phyloP scores from a whole-genome alignment of 441 rosid species.

The Cnidoscolus chayamansa region DNA sequence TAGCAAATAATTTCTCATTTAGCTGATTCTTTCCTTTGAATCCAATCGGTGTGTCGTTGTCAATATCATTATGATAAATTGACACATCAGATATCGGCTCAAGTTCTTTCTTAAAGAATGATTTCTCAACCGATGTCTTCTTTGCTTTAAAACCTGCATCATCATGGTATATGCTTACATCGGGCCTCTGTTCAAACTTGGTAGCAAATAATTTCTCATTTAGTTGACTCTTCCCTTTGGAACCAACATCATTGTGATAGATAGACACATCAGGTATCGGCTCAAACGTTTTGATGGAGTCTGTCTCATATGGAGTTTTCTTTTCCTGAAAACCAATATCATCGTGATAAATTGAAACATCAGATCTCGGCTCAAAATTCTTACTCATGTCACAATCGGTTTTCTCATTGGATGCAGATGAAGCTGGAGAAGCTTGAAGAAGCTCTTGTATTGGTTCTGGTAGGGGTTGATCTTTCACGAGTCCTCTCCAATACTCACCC shows the following conservation, averaged over 20 bases:
- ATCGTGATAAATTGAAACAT: too few species aligned
- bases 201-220: too few species aligned
- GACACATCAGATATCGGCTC: conserved; percentile 1
- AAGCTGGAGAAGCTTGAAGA: not conserved
- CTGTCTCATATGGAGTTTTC: too few species aligned
- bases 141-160: not conserved
- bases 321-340: too few species aligned
- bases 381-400: conserved; percentile 13
- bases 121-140: too few species aligned
- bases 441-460: conserved; percentile 29
- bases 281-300: too few species aligned
- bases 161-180: not conserved
- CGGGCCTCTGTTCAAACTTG: too few species aligned
- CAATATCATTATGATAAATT: not conserved
- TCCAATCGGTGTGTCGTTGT: too few species aligned
- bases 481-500: conserved; percentile 30
- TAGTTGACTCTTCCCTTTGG: too few species aligned
- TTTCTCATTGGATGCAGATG: conserved; percentile 10
- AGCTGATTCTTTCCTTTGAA: not conserved
- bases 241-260: too few species aligned
- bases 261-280: too few species aligned
- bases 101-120: conserved; percentile 9
- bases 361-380: not conserved
- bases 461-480: conserved; percentile 29
- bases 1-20: not conserved